Evolutionary conservation across 495 filamentous ascomycete genomes (phyloP), one percentile per base, ranked within the genome.

Genomic region (Annulohypoxylon nitens): DNA sequence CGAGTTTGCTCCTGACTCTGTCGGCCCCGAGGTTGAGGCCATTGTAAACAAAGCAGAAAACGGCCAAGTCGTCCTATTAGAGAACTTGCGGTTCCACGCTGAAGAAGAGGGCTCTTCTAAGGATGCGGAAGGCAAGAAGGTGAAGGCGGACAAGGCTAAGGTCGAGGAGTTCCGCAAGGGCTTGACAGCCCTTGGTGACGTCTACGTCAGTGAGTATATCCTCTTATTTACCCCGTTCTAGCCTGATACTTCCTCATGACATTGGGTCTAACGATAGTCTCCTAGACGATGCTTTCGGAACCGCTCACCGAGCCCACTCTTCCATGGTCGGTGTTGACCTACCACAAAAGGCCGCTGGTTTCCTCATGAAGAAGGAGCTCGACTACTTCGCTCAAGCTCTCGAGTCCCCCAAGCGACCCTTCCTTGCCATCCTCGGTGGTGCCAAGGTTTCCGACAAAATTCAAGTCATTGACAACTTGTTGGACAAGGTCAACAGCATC

Each of bases 391-490:
- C 96, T 64, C 89, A 97, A 86, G 96, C 95, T 36, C 92, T 99
- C 37, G 96, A 99, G 86, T 88, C 88, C 74, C 96, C 96, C 41
- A 86, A 95, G 85, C 90, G 94, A 26, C 97, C 97, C 66, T 99
- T 99, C 92, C 93, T 99, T 16, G 97, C 96, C 81, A 98, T 99
- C 80, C 91, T 99, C 4, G 96, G 96, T 70, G 96, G 96, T 70
- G 93, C 97, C 76, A 99, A 99, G 89, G 93, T 99, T 50, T 96
- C 93, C 37, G 96, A 99, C 86, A 99, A 99, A 90, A 98, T 99
- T 85, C 93, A 97, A 87, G 89, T 99, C 67, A 98, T 99, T 79
- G 95, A 99, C 84, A 99, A 98, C 87, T 87, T 99, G 57, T 90
- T 99, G 54, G 90, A 93, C 80, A 99, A 99, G 88, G 93, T 99